Percentiles rank a stretch among this genome's conserved stretches.
phyloP scores from a whole-genome alignment of 179 eudicot species.

The Vitellaria paradoxa region DNA sequence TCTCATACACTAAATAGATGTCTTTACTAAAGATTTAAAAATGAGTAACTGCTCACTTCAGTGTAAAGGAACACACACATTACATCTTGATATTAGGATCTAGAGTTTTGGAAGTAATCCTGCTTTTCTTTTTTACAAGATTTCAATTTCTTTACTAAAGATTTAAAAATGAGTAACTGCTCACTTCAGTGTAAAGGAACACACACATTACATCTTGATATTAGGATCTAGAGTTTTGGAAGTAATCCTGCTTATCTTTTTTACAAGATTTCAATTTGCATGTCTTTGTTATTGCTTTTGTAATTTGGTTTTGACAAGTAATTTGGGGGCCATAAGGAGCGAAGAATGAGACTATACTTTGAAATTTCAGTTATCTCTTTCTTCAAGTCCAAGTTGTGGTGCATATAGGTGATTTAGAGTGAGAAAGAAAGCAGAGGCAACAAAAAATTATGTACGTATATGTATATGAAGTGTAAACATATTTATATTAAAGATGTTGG shows the following conservation, averaged over 20 bases:
- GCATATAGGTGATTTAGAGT: neutral
- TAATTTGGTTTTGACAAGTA: neutral
- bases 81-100: neutral
- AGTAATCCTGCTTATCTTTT: neutral
- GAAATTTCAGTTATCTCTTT: neutral
- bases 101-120: neutral
- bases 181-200: neutral
- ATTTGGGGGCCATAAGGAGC: neutral
- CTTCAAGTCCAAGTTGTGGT: neutral
- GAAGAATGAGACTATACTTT: neutral
- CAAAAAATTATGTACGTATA: too few relatives aligned
- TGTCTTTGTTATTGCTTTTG: neutral
- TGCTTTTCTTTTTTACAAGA: neutral
- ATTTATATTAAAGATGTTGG: neutral
- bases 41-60: neutral
- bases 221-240: neutral
- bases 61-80: neutral
- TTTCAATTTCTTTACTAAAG: neutral
- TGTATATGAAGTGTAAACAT: neutral
- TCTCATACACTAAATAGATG: neutral
- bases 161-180: neutral
- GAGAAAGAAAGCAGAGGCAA: too few relatives aligned
- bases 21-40: neutral
- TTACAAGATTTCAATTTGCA: neutral
- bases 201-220: neutral